Evolutionary conservation across 2,329 filamentous ascomycete species (phyloP), one percentile per base, ranked within the genome.

Genomic region (Colletotrichum sidae): DNA sequence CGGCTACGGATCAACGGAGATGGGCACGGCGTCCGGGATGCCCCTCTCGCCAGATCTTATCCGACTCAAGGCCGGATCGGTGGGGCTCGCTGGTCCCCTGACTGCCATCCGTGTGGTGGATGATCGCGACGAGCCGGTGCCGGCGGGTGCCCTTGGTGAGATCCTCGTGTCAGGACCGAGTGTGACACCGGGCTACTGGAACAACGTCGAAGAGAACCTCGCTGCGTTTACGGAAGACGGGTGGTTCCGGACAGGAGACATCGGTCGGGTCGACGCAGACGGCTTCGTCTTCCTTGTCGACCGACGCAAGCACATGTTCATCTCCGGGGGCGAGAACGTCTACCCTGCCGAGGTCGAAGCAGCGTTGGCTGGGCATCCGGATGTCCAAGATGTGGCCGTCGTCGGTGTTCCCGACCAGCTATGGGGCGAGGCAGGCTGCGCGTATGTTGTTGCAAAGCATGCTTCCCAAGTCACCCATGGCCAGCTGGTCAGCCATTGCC

Each of bases 241-340:
- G 8, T 69, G 60, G 67, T 65, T 68, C 7, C 52, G 65, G 4
- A 62, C 67, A 1, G 67, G 67, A n/a, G 67, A 69, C 10, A 37
- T 69, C 6, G 60, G 67, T 7, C 54, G 67, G 4, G 37, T 60
- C 4, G 55, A 59, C 33, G 59, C 62, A 38, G 58, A 63, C 10
- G 63, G 63, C 2, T 66, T 44, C 11, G 6, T 66, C 15, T 66
- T 57, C 17, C 33, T 66, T 2, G 53, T 66, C 6, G 63, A 63
- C 12, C 46, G 63, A n/a, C 41, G 52, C 6, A 66, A 66, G 25
- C 55, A 66, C 37, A 57, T 66, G 58, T 66, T 66, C 53, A 66
- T 66, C 15, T 66, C 63, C 11, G 63, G 63, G 10, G 63, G 63
- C 6, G 63, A 66, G 15, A 66, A 66, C 7, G 59, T 66, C 4